Conservation (phyloP, 2,329 filamentous ascomycete genomes). For the Ustilaginoidea virens region DNA sequence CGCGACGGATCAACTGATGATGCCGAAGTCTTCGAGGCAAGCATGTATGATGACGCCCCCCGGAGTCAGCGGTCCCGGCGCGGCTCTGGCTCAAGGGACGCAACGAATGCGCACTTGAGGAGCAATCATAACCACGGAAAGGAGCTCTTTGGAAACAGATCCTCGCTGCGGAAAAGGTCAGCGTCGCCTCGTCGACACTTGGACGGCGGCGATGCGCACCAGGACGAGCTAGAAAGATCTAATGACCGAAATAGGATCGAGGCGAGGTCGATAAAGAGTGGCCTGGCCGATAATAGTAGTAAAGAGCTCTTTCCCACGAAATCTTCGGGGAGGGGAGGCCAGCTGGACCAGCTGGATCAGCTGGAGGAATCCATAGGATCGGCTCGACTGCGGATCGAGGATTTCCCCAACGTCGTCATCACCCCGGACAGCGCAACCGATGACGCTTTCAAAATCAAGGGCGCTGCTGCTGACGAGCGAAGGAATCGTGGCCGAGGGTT, state of each 20-base stretch:
- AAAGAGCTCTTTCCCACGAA: conserved; percentile 27
- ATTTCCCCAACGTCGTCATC: conserved; percentile 42
- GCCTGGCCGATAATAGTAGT: conserved; percentile 15
- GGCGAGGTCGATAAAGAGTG: conserved; percentile 19
- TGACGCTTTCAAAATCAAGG: conserved; percentile 43
- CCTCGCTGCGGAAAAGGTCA: conserved; percentile 28
- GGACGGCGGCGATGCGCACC: conserved; percentile 25
- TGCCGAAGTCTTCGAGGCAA: conserved; percentile 49
- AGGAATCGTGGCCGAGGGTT: conserved; percentile 33
- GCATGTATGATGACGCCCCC: conserved; percentile 65
- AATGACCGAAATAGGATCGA: conserved; percentile 18
- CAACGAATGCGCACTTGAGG: too few relatives aligned
- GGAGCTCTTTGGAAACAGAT: conserved; percentile 45
- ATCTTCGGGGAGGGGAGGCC: conserved; percentile 11
- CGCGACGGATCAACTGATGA: conserved; percentile 33
- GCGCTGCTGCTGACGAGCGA: conserved; percentile 31
- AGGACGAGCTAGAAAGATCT: conserved; percentile 17
- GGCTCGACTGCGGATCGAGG: conserved; percentile 19
- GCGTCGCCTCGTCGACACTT: conserved; percentile 33
- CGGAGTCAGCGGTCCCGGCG: conserved; percentile 13
- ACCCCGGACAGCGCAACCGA: conserved; percentile 26
- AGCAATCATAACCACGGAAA: conserved; percentile 40
- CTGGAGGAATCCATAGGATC: conserved; percentile 24
- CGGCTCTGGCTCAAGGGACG: too few relatives aligned
- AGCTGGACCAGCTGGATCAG: conserved; percentile 23